phyloP scores from a whole-genome alignment of 129 eudicot species.

The Artemisia annua region DNA sequence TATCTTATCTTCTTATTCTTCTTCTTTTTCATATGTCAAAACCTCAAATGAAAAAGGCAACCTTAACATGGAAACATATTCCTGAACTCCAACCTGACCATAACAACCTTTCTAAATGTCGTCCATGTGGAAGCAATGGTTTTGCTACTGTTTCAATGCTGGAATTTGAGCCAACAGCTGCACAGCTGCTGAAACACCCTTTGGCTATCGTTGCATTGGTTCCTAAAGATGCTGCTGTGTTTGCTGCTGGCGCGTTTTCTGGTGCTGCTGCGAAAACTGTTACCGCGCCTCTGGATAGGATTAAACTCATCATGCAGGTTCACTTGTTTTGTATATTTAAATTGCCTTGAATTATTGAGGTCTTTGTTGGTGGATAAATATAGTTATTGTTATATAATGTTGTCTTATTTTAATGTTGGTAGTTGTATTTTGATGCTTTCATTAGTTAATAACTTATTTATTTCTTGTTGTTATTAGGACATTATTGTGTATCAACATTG shows the following conservation, averaged over 20 bases:
- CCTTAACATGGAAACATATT: conserved; percentile 38
- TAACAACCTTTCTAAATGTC: too few species aligned
- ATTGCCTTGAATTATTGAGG: not conserved
- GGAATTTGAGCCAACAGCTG: conserved; percentile 51
- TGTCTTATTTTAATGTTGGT: conserved; percentile 20
- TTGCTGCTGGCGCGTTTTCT: conserved; percentile 84
- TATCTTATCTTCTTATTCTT: conserved; percentile 18
- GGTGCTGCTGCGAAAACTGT: conserved; percentile 85
- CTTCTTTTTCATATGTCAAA: conserved; percentile 2
- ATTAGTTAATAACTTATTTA: not conserved
- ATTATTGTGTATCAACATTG: not conserved
- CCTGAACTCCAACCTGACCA: conserved; percentile 36
- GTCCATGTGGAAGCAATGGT: conserved; percentile 20
- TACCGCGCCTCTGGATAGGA: conserved; percentile 92
- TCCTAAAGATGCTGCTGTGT: conserved; percentile 79
- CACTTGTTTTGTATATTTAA: not conserved
- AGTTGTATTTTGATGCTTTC: too few species aligned
- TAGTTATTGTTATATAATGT: too few species aligned
- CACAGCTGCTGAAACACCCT: conserved; percentile 70
- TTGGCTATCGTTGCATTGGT: conserved; percentile 62
- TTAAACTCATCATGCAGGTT: conserved; percentile 96
- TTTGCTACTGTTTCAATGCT: conserved; percentile 60
- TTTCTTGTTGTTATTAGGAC: not conserved
- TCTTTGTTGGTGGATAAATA: too few species aligned
- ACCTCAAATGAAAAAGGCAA: conserved; percentile 23